Conservation (phyloP, 306 rosid genomes). For the Myrica gale region DNA sequence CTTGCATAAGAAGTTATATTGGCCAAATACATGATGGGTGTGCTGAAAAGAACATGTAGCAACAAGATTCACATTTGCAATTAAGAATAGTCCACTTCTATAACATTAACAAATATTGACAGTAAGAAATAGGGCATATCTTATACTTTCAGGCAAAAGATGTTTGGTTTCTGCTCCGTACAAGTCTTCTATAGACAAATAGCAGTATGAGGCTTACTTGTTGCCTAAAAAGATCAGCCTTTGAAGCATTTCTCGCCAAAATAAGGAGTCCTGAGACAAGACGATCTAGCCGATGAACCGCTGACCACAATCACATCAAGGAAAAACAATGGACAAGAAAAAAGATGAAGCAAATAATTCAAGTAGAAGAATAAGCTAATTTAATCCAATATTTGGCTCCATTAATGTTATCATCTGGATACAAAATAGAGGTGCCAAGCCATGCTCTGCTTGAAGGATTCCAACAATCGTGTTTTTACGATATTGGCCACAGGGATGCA, state of each 20-base stretch:
- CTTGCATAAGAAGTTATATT: too few relatives aligned
- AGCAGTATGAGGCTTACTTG: conserved; percentile 46
- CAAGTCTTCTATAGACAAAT: neutral
- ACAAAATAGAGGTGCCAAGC: conserved; percentile 86
- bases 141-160: neutral
- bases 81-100: neutral
- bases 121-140: neutral
- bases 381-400: conserved; percentile 11
- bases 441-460: conserved; percentile 90
- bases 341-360: conserved; percentile 15
- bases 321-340: conserved; percentile 21
- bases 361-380: conserved; percentile 6
- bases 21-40: too few relatives aligned
- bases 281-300: conserved; percentile 89
- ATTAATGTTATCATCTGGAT: conserved; percentile 44
- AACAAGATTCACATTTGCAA: neutral
- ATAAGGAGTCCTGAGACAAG: conserved; percentile 96
- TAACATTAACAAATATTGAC: neutral
- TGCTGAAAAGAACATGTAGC: neutral
- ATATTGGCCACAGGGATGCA: conserved; percentile 98
- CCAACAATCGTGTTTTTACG: conserved; percentile 95
- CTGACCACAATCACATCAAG: conserved; percentile 65
- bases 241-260: conserved; percentile 80
- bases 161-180: neutral
- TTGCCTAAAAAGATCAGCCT: conserved; percentile 85